These are phyloP conservation scores for Coprinopsis strossmayeri DNA, from an alignment of 768 basidiomycete genomes.

Conservation along the genomic window DNA sequence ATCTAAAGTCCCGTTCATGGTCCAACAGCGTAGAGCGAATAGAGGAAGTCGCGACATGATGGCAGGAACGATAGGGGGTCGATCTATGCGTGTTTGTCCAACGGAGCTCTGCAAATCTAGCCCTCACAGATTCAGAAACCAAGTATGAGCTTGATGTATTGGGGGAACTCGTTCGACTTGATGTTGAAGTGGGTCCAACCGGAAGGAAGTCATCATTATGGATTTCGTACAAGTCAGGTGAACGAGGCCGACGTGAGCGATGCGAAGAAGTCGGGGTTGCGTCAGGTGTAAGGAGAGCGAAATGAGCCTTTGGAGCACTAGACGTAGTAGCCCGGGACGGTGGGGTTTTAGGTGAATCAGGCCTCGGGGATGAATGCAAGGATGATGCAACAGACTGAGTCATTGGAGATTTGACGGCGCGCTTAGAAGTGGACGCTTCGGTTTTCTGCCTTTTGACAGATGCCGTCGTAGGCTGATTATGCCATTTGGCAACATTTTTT, in stretches of 20 bases:
- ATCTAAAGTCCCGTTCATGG: slow-evolving; percentile 4
- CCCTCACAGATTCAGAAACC: neutral
- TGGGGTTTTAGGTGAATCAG: slow-evolving; percentile 11
- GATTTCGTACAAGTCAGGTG: neutral
- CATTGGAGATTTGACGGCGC: neutral
- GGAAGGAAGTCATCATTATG: too few species aligned
- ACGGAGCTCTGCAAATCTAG: neutral
- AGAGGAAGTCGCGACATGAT: slow-evolving; percentile 2
- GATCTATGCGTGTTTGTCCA: neutral
- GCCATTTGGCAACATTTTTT: neutral
- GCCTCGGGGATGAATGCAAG: neutral
- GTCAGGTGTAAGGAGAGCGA: neutral
- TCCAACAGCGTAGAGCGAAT: slow-evolving; percentile 7
- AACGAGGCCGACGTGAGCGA: neutral
- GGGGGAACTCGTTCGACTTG: too few species aligned
- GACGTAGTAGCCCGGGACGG: slow-evolving; percentile 1
- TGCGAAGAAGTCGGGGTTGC: neutral
- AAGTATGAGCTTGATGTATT: neutral
- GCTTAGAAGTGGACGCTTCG: neutral
- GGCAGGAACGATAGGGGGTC: neutral
- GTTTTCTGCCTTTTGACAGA: slow-evolving; percentile 8
- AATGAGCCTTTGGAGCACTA: neutral
- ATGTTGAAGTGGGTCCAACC: too few species aligned
- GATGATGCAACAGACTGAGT: neutral
- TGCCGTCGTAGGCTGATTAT: neutral